phyloP scores from a whole-genome alignment of 768 basidiomycete species.

The Mycena metata region DNA sequence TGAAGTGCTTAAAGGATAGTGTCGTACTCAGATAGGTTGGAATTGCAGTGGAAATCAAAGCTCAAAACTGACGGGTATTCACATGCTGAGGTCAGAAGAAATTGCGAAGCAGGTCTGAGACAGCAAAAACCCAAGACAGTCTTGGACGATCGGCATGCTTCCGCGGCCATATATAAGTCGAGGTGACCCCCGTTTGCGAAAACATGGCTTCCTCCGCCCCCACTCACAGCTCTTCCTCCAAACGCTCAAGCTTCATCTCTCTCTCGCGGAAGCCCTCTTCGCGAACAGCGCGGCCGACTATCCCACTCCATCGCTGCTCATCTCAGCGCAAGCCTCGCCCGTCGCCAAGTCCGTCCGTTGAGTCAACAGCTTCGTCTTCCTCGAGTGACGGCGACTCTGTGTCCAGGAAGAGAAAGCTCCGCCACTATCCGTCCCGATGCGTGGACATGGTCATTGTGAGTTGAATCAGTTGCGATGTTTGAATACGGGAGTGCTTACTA shows the following conservation, averaged over 20 bases:
- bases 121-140: no score
- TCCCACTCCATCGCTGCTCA: neutral
- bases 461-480: neutral
- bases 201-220: no score
- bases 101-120: no score
- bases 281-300: neutral
- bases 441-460: slow-evolving; percentile 14
- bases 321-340: neutral
- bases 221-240: neutral
- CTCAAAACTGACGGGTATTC: no score
- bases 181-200: no score
- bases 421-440: neutral
- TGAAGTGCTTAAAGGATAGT: no score
- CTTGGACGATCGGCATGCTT: no score
- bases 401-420: neutral
- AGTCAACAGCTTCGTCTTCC: neutral
- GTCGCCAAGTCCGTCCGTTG: neutral
- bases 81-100: no score
- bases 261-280: neutral
- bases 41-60: no score
- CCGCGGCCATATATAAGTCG: no score
- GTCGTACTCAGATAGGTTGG: no score
- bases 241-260: neutral
- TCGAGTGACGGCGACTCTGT: neutral
- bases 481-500: no score